Evolutionary conservation across 805 yeast species (phyloP).

Genomic region (Saccharomycodes ludwigii): DNA sequence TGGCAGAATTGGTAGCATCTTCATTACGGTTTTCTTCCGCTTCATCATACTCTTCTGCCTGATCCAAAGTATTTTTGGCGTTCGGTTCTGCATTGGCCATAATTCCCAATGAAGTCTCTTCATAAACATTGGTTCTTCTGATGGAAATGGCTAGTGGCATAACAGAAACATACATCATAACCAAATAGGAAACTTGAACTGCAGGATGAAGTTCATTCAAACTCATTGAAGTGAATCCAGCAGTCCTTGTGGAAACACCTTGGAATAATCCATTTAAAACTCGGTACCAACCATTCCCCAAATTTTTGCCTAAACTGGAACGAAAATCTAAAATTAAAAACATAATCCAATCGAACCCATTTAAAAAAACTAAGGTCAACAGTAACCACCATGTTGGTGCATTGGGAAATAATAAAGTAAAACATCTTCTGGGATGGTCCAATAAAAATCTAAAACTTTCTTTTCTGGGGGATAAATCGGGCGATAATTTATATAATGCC

Average conservation of each 20-base stretch:
- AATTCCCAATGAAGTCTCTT: constrained; percentile 94
- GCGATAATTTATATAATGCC: constrained; percentile 57
- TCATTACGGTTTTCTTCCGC: constrained; percentile 1
- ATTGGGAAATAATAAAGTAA: constrained; percentile 81
- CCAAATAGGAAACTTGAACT: constrained; percentile 81
- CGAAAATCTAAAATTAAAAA: constrained; percentile 69
- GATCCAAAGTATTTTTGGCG: constrained; percentile 16
- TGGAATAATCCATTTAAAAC: constrained; percentile 79
- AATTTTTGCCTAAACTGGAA: constrained; percentile 34
- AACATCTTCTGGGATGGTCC: constrained; percentile 96
- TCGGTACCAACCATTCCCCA: constrained; percentile 27
- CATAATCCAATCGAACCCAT: constrained; percentile 65
- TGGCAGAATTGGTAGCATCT: constrained; percentile 5
- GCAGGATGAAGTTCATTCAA: constrained; percentile 71
- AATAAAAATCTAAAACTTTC: constrained; percentile 79
- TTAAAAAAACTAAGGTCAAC: constrained; percentile 57
- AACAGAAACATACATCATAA: constrained; percentile 98
- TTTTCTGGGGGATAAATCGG: constrained; percentile 44
- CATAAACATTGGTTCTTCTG: constrained; percentile 94
- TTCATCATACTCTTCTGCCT: constrained; percentile 10
- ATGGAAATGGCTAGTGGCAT: constrained; percentile 93
- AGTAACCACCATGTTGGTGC: constrained; percentile 94
- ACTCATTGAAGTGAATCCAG: constrained; percentile 73
- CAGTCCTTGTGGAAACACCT: constrained; percentile 87
- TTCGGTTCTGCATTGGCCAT: constrained; percentile 32